Evolutionary conservation across 805 yeast genomes (phyloP).

Genomic region (Myxozyma lipomycoides): DNA sequence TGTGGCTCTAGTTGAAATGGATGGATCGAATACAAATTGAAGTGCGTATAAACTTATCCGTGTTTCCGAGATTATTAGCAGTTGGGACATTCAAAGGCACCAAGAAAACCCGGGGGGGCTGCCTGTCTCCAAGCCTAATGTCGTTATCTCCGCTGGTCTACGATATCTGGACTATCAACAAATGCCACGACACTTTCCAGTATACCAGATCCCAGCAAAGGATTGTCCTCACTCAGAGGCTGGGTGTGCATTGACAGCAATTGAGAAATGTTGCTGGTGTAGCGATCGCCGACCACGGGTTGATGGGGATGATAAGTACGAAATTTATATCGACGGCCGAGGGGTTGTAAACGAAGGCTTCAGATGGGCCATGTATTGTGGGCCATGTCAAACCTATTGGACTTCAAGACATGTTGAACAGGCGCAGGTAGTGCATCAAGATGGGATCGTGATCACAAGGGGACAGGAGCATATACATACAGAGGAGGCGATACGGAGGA

Average conservation of each 20-base stretch:
- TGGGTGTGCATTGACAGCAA: background rate
- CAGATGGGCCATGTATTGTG: slow-evolving; percentile 22
- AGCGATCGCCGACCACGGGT: background rate
- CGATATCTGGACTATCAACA: too few relatives aligned
- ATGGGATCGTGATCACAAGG: background rate
- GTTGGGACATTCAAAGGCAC: too few relatives aligned
- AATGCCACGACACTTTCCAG: background rate
- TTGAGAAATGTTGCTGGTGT: background rate
- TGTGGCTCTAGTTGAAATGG: background rate
- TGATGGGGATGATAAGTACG: slow-evolving; percentile 3
- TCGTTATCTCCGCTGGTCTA: too few relatives aligned
- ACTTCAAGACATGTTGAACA: too few relatives aligned
- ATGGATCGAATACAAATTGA: too few relatives aligned
- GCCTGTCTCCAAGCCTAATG: too few relatives aligned
- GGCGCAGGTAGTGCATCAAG: background rate
- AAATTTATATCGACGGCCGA: slow-evolving; percentile 20
- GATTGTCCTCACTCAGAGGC: background rate
- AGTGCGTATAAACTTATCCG: too few relatives aligned
- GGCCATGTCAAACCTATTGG: slow-evolving; percentile 16
- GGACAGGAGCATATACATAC: too few relatives aligned
- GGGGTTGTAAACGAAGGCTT: slow-evolving; percentile 22
- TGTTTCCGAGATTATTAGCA: too few relatives aligned
- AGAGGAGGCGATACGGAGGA: background rate
- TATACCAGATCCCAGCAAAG: background rate
- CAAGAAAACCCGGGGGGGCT: background rate